Base-by-base conservation (phyloP, 106 monocot species). In the Cymbidium sinense region DNA sequence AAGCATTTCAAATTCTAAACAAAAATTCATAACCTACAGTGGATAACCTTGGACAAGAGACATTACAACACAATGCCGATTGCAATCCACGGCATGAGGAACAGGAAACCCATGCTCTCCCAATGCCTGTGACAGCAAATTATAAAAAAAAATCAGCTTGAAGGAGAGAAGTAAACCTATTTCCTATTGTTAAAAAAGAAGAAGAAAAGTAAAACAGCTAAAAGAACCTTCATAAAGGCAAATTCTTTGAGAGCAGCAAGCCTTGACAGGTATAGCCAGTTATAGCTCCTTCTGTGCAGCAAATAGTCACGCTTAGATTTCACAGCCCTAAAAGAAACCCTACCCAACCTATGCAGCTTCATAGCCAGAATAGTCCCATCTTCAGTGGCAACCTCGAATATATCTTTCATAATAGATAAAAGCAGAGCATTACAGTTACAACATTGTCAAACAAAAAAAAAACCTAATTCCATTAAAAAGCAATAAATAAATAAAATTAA, bases 271-370 rank as follows among this genome's bases (percentile, higher is more conserved):
- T 99, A 99, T 20, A 99, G 86, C 99, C 99, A 99, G 71, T 91
- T 99, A 76, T 86, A 95, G 74, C 86, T 95, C 54, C 71, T 90
- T 43, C 99, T 80, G 73, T 95, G 99, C 36, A 58, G 2, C 50
- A 99, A 83, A 77, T 99, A 99, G 82, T 99, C 95, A 78, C 99
- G 90, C 80, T 99, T 99, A 20, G 95, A 82, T 58, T 99, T 99
- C 21, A 99, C 99, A 58, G 99, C 99, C 65, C 99, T 84, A 70
- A 99, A 99, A 44, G 99, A 99, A 20, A 84, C 76, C 78, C 99
- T 92, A 36, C 99, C 99, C 83, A 99, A 71, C 71, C 99, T 92
- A 78, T 99, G 99, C 44, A 99, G 82, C 78, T 99, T 99, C 99
- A 99, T 99, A 7, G 89, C 99, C 80, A 95, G 29, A 65, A 99